Conservation (phyloP, 257 asterid genomes). For the Sherardia arvensis region DNA sequence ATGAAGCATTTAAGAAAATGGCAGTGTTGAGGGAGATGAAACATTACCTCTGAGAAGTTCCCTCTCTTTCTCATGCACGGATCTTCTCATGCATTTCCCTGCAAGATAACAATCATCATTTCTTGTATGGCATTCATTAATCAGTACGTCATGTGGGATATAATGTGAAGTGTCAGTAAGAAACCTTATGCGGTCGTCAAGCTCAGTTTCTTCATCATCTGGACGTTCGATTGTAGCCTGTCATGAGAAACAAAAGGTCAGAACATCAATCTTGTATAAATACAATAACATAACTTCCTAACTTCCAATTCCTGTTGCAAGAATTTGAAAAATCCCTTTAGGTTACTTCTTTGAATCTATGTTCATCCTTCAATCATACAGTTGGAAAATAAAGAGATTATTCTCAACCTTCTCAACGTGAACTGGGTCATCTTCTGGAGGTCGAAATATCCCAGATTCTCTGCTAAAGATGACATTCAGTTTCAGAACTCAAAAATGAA, state of each 20-base stretch:
- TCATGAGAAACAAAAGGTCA: slow-evolving; percentile 12
- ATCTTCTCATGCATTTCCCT: slow-evolving; percentile 55
- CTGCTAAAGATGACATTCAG: slow-evolving; percentile 29
- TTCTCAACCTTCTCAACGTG: slow-evolving; percentile 45
- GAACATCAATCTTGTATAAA: background rate
- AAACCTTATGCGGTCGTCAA: slow-evolving; percentile 69
- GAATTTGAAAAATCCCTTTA: background rate
- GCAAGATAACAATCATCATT: slow-evolving; percentile 20
- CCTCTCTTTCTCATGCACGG: slow-evolving; percentile 33
- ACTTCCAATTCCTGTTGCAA: background rate
- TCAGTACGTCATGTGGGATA: background rate
- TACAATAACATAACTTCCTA: background rate
- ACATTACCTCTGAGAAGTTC: slow-evolving; percentile 41
- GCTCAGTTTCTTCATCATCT: slow-evolving; percentile 41
- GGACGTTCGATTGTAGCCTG: slow-evolving; percentile 56
- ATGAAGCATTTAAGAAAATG: slow-evolving; percentile 5
- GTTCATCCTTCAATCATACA: background rate
- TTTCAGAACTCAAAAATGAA: slow-evolving; percentile 14
- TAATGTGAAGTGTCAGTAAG: background rate
- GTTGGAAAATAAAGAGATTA: background rate
- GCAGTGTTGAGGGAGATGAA: slow-evolving; percentile 12
- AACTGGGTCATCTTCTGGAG: slow-evolving; percentile 27
- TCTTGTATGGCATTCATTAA: slow-evolving; percentile 1
- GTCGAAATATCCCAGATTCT: slow-evolving; percentile 32
- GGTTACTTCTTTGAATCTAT: background rate